phyloP scores from a whole-genome alignment of 2,329 filamentous ascomycete species.

The Trichoderma pleuroti region DNA sequence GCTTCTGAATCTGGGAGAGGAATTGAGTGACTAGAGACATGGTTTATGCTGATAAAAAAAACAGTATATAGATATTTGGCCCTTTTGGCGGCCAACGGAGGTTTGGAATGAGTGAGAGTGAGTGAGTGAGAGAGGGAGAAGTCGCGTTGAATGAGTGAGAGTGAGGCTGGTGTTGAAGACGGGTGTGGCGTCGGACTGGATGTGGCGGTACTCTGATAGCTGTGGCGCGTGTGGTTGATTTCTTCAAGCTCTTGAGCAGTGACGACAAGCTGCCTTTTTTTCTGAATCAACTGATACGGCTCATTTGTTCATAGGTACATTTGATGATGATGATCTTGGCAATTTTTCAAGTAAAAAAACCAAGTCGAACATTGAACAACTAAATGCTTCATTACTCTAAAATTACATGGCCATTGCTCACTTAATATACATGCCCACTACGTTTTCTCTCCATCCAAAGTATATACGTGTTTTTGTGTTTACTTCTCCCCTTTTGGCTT shows the following conservation, averaged over 20 bases:
- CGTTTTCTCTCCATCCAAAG: not conserved
- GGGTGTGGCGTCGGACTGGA: not conserved
- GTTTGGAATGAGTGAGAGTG: not conserved
- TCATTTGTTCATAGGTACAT: not conserved
- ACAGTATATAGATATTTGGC: not conserved
- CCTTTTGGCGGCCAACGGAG: not conserved
- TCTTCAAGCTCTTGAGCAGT: not conserved
- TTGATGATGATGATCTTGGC: not conserved
- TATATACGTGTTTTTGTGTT: not conserved
- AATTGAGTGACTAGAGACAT: constrained; percentile 68
- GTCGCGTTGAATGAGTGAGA: constrained; percentile 8
- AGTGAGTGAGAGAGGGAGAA: constrained; percentile 9
- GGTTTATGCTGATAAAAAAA: constrained; percentile 5
- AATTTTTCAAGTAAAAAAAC: not conserved
- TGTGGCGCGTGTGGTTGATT: not conserved
- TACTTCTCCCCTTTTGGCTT: not conserved
- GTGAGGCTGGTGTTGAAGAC: constrained; percentile 3
- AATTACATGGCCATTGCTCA: constrained; percentile 2
- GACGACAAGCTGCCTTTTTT: not conserved
- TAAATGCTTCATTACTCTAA: constrained; percentile 2
- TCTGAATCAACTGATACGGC: not conserved
- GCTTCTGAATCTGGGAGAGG: constrained; percentile 56
- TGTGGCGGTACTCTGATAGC: not conserved
- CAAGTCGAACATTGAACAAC: not conserved
- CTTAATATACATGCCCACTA: not conserved